phyloP scores from a whole-genome alignment of 2,329 filamentous ascomycete genomes.

The Stachybotrys chartarum region DNA sequence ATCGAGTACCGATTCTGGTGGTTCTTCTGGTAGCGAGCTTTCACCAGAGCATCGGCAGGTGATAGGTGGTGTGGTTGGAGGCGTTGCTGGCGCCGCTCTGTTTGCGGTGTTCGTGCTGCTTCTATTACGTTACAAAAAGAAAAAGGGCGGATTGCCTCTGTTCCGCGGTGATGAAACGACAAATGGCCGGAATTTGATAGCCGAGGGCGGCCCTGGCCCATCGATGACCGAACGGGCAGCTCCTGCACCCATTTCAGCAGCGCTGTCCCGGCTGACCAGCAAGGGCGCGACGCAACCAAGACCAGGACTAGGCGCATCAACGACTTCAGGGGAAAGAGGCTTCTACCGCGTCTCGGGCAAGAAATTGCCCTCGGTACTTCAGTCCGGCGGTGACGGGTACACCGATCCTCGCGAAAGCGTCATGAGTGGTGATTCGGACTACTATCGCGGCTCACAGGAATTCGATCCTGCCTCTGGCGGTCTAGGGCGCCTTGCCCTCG shows the following conservation, averaged over 20 bases:
- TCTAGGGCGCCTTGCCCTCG: slow-evolving; percentile 40
- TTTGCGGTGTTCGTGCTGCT: slow-evolving; percentile 46
- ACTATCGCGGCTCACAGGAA: slow-evolving; percentile 45
- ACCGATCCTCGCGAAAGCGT: slow-evolving; percentile 38
- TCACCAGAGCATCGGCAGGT: slow-evolving; percentile 30
- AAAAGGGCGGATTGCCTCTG: slow-evolving; percentile 34
- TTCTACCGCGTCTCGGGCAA: slow-evolving; percentile 60
- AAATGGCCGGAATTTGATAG: slow-evolving; percentile 21
- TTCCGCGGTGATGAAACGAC: slow-evolving; percentile 19
- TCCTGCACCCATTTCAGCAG: slow-evolving; percentile 35
- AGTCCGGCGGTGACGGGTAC: slow-evolving; percentile 57
- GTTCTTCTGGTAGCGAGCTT: slow-evolving; percentile 14
- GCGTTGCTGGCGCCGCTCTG: slow-evolving; percentile 51
- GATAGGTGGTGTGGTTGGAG: slow-evolving; percentile 50
- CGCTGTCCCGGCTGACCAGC: slow-evolving; percentile 37
- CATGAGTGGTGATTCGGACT: slow-evolving; percentile 43
- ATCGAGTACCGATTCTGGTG: slow-evolving; percentile 10
- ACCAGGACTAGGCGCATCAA: slow-evolving; percentile 9
- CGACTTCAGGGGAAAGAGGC: slow-evolving; percentile 39
- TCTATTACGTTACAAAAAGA: slow-evolving; percentile 49
- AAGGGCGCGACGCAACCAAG: slow-evolving; percentile 26
- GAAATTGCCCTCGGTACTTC: slow-evolving; percentile 56
- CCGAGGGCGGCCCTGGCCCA: slow-evolving; percentile 12
- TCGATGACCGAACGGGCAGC: slow-evolving; percentile 40
- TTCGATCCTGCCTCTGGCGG: slow-evolving; percentile 28